Percentiles rank a stretch among this genome's conserved stretches.
phyloP scores from a whole-genome alignment of 108 stramenopile species.

The Stephanodiscus triporus region DNA sequence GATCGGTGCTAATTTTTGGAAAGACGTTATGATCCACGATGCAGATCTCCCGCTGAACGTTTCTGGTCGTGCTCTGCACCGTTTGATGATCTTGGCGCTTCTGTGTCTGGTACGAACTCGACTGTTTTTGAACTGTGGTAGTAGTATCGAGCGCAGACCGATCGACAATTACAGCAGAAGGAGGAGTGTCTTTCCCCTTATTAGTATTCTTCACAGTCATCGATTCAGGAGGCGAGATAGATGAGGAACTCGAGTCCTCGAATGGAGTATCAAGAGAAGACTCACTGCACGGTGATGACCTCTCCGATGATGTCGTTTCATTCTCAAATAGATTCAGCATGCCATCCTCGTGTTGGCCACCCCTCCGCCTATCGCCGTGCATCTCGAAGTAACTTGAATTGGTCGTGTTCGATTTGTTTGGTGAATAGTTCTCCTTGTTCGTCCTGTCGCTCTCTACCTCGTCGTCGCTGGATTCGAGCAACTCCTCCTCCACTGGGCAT shows the following conservation, averaged over 20 bases:
- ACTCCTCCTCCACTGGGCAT: conserved; percentile 14
- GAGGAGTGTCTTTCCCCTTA: neutral
- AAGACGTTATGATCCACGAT: neutral
- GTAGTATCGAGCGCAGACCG: neutral
- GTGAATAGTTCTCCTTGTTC: neutral
- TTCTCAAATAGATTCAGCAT: neutral
- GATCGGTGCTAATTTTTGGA: neutral
- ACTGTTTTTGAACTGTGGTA: neutral
- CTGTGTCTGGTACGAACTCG: conserved; percentile 25
- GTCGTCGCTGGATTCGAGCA: conserved; percentile 34
- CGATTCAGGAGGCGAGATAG: neutral
- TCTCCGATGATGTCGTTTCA: neutral
- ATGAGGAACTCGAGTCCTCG: neutral
- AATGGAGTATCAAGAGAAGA: conserved; percentile 11
- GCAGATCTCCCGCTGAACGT: neutral
- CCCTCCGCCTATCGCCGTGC: neutral
- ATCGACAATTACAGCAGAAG: neutral
- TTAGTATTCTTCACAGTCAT: neutral
- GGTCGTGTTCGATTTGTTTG: neutral
- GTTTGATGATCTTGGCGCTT: neutral
- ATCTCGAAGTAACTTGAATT: conserved; percentile 4
- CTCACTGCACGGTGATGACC: neutral
- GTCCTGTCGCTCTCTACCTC: neutral
- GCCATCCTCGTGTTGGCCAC: neutral
- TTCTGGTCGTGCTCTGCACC: neutral